Evolutionary conservation across 768 basidiomycete genomes (phyloP), one percentile per base, ranked within the genome.

Genomic region (Tubosaeta sp.): DNA sequence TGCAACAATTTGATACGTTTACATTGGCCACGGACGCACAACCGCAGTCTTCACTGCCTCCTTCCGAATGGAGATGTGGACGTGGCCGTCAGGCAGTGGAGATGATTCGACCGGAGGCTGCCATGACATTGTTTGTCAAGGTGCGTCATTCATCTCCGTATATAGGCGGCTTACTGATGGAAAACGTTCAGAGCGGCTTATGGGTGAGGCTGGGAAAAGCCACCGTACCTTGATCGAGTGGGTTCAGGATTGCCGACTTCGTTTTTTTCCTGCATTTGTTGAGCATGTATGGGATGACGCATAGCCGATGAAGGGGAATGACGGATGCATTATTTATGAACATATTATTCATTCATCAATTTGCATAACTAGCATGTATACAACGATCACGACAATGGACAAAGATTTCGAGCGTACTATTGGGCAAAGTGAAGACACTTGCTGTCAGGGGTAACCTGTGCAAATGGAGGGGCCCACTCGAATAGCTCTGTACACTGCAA

Each of bases 61-160:
- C 82, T 21, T 45, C 65, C 0, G 76, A 79, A 55, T 87, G 86
- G 86, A 68, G 69, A 41, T 27, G 6, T 32, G 62, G 59, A 46
- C 40, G 59, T 30, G 73, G 78, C 12, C 71, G 83, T 43, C 79
- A 85, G 65, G 65, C 71, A 0, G 56, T 73, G 12, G 87, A 89
- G 67, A 71, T 71, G 57, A 71, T 87, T 29, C 81, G 81, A 71
- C 87, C 86, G 13, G 76, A 76, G 7, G 78, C 78, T 41, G 80
- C 83, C 3, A 59, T 89, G 65, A 87, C 84, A 1, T 60, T 87
- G 14, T 87, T 77, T 56, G 71, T 82, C 48, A 87, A 87, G 73
- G 86, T 83, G 30, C 40, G 76, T 61, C 35, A 27, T 52, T 43
- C 44, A 58, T 55, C 36, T 54, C 45, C 51, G 24, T 46, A 41